Base-by-base conservation (phyloP, 2,329 filamentous ascomycete genomes). In the Moelleriella libera region DNA sequence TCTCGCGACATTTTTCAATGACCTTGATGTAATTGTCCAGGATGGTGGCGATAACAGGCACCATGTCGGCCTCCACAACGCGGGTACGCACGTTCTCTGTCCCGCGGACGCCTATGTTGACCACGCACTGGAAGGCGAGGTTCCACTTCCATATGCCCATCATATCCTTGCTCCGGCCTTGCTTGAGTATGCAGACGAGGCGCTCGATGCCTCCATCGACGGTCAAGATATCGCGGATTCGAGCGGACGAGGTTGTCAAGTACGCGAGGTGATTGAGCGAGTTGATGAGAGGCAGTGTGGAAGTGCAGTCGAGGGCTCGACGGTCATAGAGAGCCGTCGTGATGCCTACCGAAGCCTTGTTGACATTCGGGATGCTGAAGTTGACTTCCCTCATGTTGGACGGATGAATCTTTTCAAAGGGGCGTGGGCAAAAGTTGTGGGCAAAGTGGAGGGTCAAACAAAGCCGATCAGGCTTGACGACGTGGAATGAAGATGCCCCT, bases 141-240 rank as follows among this genome's bases (percentile, higher is more conserved):
- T 96, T 98, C 92, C 92, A 98, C 68, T 97, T 97, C 92, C 92
- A 98, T 86, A 95, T 95, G 65, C 96, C 90, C 90, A 97, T 96
- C 82, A 96, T 84, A 64, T 98, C 90, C 67, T 89, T 94, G 69
- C 87, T 96, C 62, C 92, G 78, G 53, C 92, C 92, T 67, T 95
- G 88, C 68, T 98, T 98, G 65, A 98, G 78, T 61, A 98, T 96
- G 76, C 88, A 96, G 63, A 98, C 87, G 56, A 98, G 73, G 54
- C 90, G 75, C 71, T 98, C 92, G 65, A 98, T 92, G 52, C 92
- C 92, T 67, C 92, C 92, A 84, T 98, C 92, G 69, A 98, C 88
- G 49, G 90, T 97, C 54, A 98, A 78, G 53, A 98, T 98, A 63
- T 98, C 92, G 58, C 92, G 82, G 65, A 98, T 98, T 52, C 92